Conservation (phyloP, 441 rosid genomes). For the Hypseocharis bilobata region DNA sequence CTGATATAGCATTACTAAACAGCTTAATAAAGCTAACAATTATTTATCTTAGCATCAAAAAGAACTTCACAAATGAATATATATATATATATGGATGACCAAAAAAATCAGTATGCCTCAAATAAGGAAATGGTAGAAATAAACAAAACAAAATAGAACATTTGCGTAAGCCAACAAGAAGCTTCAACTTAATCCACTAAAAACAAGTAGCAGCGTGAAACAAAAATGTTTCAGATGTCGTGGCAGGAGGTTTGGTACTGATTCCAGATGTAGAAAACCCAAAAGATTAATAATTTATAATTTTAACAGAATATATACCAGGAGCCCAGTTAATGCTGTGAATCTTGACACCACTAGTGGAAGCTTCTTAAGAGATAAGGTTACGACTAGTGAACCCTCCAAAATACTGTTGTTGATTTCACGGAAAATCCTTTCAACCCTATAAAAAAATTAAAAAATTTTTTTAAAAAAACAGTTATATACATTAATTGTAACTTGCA, state of each 20-base stretch:
- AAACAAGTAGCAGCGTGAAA: conserved; percentile 11
- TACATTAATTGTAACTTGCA: no score
- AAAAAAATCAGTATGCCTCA: no score
- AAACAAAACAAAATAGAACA: not conserved
- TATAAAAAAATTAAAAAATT: conserved; percentile 33
- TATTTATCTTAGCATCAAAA: not conserved
- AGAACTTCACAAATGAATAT: not conserved
- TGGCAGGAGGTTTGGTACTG: not conserved
- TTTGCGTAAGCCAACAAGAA: not conserved
- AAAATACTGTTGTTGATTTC: conserved; percentile 69
- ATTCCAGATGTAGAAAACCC: conserved; percentile 9
- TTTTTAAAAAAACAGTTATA: no score
- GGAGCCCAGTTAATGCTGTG: conserved; percentile 86
- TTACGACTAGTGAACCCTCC: conserved; percentile 61
- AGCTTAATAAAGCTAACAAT: no score
- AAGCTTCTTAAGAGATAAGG: conserved; percentile 71
- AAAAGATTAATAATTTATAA: not conserved
- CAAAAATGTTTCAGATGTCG: conserved; percentile 3
- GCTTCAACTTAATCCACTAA: conserved; percentile 16
- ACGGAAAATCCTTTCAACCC: conserved; percentile 89
- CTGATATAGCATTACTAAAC: not conserved
- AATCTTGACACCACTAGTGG: conserved; percentile 70
- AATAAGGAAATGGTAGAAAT: no score
- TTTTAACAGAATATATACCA: conserved; percentile 45
- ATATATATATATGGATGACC: not conserved